Evolutionary conservation across 2,329 filamentous ascomycete species (phyloP), one percentile per base, ranked within the genome.

Genomic region (Verticillium isaacii): DNA sequence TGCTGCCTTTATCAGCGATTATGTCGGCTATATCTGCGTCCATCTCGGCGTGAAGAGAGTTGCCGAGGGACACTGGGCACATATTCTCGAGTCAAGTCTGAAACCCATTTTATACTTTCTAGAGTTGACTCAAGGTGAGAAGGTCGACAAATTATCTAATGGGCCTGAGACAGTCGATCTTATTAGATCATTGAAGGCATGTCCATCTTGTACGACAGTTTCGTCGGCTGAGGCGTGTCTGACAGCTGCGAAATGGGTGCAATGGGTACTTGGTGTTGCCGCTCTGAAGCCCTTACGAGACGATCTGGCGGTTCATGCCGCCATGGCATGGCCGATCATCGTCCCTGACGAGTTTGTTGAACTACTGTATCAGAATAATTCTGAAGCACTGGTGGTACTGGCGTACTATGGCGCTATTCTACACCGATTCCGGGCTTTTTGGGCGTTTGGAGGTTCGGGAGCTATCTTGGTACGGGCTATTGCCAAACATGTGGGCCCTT

Each of bases 401-500:
- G 74, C 73, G 2, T 77, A 78, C 63, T 81, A 79, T 65, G 78
- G 76, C 5, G 70, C 78, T 5, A 67, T 79, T 12, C 63, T 82
- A 34, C 75, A 81, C 63, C 66, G 66, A 17, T 68, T 66, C 37
- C 68, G 70, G 15, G 59, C 68, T 1, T 70, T 68, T 19, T 78
- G 76, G 76, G 66, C 74, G 34, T 68, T 77, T 58, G 68, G 70
- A 5, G 68, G 69, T 58, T 70, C 70, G 2, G 75, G 75, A 1
- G 67, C 69, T 0, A 68, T 68, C 54, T 56, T 77, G 41, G 68
- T 77, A 34, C 66, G 68, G 2, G 69, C 73, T 1, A 69, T 77
- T 15, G 67, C 73, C 6, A 66, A 68, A 17, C 68, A 74, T 56
- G 63, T 77, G 2, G 74, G 75, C 2, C 65, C 59, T 19, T 72